Evolutionary conservation across 2,329 filamentous ascomycete species (phyloP).

Genomic region (Cadophora sp.): DNA sequence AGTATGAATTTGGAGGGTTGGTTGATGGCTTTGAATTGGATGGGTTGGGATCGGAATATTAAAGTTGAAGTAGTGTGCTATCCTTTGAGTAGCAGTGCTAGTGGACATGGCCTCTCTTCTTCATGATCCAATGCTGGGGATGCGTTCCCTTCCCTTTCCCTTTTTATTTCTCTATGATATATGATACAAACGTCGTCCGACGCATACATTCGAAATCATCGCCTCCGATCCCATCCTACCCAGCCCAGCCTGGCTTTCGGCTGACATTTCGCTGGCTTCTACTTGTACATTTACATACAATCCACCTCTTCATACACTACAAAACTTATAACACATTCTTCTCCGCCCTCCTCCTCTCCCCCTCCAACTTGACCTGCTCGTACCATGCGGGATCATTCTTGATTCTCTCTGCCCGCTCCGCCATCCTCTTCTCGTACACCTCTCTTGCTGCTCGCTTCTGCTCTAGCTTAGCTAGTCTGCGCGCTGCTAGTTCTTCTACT

Average conservation of each 20-base stretch:
- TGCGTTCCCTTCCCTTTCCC: not conserved
- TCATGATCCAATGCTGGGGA: not conserved
- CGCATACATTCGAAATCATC: no score
- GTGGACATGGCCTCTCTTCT: no score
- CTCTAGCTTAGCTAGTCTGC: not conserved
- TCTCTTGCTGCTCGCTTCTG: not conserved
- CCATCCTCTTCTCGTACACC: not conserved
- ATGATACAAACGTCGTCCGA: not conserved
- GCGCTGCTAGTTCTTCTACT: not conserved
- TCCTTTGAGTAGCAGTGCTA: no score
- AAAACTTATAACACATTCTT: not conserved
- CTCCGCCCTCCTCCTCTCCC: not conserved
- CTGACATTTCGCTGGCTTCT: no score
- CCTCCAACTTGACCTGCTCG: not conserved
- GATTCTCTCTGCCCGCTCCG: conserved; percentile 3
- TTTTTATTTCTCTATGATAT: not conserved
- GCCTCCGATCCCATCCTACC: no score
- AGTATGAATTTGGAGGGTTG: no score
- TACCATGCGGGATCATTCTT: conserved; percentile 10
- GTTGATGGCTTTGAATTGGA: no score
- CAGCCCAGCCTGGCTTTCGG: no score
- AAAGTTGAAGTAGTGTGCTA: no score
- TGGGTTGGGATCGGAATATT: no score
- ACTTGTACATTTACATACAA: not conserved
- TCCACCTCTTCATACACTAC: not conserved